A percentile compares a stretch with the other conserved stretches of the same genome.
Conservation (phyloP, 495 filamentous ascomycete species). For the Penicillium paxilli region DNA sequence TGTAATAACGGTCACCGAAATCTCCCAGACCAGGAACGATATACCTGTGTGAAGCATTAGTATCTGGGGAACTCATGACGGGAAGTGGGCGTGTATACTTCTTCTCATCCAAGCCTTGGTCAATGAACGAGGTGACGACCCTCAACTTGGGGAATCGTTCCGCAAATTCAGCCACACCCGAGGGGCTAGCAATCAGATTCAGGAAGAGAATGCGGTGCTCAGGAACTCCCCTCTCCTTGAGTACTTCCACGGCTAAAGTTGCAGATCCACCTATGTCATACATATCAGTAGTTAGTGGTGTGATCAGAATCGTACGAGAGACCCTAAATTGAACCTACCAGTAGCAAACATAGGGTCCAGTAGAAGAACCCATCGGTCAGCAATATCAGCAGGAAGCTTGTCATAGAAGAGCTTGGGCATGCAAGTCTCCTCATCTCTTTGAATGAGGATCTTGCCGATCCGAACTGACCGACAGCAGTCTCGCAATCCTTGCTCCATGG, state of each 20-base stretch:
- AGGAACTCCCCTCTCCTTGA: constrained; percentile 85
- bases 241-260: constrained; percentile 91
- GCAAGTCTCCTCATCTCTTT: constrained; percentile 92
- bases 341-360: constrained; percentile 99
- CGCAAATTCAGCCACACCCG: constrained; percentile 87
- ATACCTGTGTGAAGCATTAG: constrained; percentile 60
- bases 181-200: constrained; percentile 92
- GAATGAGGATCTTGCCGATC: constrained; percentile 97
- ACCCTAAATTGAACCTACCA: constrained; percentile 55
- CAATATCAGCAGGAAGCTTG: constrained; percentile 92
- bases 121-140: constrained; percentile 95
- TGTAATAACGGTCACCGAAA: constrained; percentile 97
- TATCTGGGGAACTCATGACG: not conserved
- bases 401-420: constrained; percentile 94
- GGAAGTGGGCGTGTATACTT: constrained; percentile 62
- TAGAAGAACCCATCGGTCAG: constrained; percentile 88
- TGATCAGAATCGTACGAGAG: not conserved
- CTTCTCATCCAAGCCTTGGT: constrained; percentile 92
- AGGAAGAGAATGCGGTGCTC: constrained; percentile 94
- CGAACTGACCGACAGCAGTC: constrained; percentile 96
- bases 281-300: constrained; percentile 9
- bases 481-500: constrained; percentile 95
- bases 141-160: constrained; percentile 87
- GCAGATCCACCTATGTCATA: constrained; percentile 85
- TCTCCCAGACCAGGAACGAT: constrained; percentile 95